phyloP scores from a whole-genome alignment of 768 basidiomycete genomes.

The Phaeotremella skinneri region DNA sequence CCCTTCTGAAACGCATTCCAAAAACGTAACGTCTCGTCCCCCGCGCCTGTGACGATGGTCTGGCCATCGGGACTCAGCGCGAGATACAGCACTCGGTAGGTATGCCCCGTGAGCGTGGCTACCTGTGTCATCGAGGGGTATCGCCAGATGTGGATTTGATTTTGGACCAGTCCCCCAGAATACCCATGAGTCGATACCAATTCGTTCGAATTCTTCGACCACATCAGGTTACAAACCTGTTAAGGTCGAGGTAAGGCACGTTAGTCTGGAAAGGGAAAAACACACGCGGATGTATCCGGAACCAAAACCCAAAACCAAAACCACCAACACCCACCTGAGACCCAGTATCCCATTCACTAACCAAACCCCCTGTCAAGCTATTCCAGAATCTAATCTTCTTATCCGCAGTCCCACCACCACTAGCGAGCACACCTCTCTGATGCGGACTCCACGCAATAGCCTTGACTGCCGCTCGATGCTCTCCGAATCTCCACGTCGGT shows the following conservation, averaged over 20 bases:
- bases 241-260: conserved; percentile 2
- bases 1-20: conserved; percentile 86
- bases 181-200: conserved; percentile 97
- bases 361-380: conserved; percentile 75
- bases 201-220: conserved; percentile 93
- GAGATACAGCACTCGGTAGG: conserved; percentile 91
- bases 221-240: conserved; percentile 94
- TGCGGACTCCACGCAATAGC: conserved; percentile 99
- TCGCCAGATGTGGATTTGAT: conserved; percentile 87
- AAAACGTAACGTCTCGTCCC: conserved; percentile 93
- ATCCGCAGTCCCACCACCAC: conserved; percentile 97
- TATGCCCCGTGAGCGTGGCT: conserved; percentile 89
- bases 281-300: neutral
- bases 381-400: conserved; percentile 99
- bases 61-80: conserved; percentile 97
- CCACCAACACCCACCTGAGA: conserved; percentile 69
- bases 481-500: conserved; percentile 91
- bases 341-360: conserved; percentile 88
- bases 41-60: conserved; percentile 96
- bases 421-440: conserved; percentile 81
- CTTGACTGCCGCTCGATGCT: conserved; percentile 95
- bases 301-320: neutral
- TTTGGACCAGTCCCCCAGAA: conserved; percentile 86
- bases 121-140: conserved; percentile 93
- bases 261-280: neutral